Percentiles rank a stretch among this genome's conserved stretches.
Evolutionary conservation across 176 grass and related monocot genomes (phyloP).

Genomic region (Carex cristatella): DNA sequence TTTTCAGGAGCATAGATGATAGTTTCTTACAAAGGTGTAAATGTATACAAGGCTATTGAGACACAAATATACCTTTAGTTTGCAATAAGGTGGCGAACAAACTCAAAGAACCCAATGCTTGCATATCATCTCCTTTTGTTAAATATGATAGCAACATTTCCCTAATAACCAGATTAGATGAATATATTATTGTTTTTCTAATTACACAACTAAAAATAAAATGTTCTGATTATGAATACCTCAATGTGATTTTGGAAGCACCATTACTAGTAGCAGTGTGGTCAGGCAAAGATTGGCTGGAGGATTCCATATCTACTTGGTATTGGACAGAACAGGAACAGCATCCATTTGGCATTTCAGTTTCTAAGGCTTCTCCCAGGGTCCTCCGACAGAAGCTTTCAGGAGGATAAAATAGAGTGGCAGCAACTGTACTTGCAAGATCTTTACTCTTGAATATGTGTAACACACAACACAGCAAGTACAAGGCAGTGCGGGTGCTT

Average conservation of each 20-base stretch:
- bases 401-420: conserved; percentile 73
- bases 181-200: conserved; percentile 7
- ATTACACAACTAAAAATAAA: background rate
- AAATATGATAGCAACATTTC: conserved; percentile 84
- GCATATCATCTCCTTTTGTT: conserved; percentile 43
- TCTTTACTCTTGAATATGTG: conserved; percentile 98
- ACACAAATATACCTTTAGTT: conserved; percentile 69
- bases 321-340: conserved; percentile 16
- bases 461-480: conserved; percentile 87
- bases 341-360: conserved; percentile 42
- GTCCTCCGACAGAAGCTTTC: conserved; percentile 26
- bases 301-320: conserved; percentile 15
- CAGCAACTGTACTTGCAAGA: conserved; percentile 69
- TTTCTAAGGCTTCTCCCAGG: conserved; percentile 27
- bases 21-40: background rate
- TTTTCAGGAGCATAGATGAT: background rate
- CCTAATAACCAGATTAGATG: conserved; percentile 41
- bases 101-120: conserved; percentile 95
- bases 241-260: conserved; percentile 50
- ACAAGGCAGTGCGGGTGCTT: conserved; percentile 78
- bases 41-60: background rate
- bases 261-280: conserved; percentile 36
- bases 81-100: conserved; percentile 90
- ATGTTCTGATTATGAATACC: conserved; percentile 35
- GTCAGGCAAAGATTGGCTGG: conserved; percentile 28